Evolutionary conservation across 768 basidiomycete species (phyloP).

Genomic region (Postia placenta): DNA sequence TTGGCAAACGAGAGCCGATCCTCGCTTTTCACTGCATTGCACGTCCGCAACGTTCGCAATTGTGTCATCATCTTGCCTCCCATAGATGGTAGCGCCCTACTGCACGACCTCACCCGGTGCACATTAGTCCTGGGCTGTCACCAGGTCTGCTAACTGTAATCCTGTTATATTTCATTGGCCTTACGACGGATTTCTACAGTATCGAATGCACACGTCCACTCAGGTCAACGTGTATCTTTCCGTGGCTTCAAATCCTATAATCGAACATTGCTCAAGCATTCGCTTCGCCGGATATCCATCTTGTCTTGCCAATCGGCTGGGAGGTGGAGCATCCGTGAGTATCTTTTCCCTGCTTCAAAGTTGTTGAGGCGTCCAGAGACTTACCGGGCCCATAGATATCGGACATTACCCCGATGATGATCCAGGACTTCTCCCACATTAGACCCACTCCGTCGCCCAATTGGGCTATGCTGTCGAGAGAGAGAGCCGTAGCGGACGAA

Average conservation of each 20-base stretch:
- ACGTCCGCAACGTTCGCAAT: constrained; percentile 53
- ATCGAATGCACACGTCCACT: constrained; percentile 79
- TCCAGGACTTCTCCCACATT: constrained; percentile 87
- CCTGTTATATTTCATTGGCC: background rate
- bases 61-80: constrained; percentile 61
- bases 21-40: constrained; percentile 48
- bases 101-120: constrained; percentile 59
- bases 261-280: constrained; percentile 65
- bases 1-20: background rate
- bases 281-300: constrained; percentile 68
- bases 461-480: constrained; percentile 38
- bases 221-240: constrained; percentile 60
- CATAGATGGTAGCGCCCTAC: constrained; percentile 65
- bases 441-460: constrained; percentile 71
- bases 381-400: background rate
- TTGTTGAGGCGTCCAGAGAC: too few species aligned
- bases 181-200: constrained; percentile 42
- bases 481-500: constrained; percentile 2
- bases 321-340: background rate
- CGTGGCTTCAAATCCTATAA: constrained; percentile 68
- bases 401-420: constrained; percentile 35
- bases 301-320: constrained; percentile 16
- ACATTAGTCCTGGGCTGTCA: constrained; percentile 70
- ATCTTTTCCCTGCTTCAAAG: background rate
- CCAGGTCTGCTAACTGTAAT: constrained; percentile 50